Conservation (phyloP, 2,329 filamentous ascomycete species). For the Xylariaceae sp. region DNA sequence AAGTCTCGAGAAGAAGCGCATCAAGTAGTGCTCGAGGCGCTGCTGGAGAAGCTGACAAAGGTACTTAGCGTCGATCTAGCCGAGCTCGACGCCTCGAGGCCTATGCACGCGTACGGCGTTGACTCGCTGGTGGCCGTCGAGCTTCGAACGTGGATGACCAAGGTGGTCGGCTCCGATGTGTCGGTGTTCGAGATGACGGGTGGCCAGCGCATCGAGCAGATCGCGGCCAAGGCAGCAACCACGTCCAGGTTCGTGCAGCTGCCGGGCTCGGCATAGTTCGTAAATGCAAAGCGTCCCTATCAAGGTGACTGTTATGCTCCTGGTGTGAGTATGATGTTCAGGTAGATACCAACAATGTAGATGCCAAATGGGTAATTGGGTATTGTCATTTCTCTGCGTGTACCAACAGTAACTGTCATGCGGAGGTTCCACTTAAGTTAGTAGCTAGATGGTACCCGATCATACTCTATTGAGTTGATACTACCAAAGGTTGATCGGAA, state of each 20-base stretch:
- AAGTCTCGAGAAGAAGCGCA: constrained; percentile 1
- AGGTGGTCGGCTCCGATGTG: constrained; percentile 10
- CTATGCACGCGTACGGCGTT: constrained; percentile 27
- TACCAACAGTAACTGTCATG: too few relatives aligned
- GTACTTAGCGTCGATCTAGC: constrained; percentile 16
- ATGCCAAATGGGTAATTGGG: too few relatives aligned
- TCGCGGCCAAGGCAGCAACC: neutral
- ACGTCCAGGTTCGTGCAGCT: constrained; percentile 3
- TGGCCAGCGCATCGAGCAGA: constrained; percentile 6
- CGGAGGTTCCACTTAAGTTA: too few relatives aligned
- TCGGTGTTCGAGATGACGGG: constrained; percentile 16
- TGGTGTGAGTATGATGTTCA: too few relatives aligned
- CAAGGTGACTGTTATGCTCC: too few relatives aligned
- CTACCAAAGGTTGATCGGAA: too few relatives aligned
- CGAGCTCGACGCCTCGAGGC: constrained; percentile 22
- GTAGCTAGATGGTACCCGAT: too few relatives aligned
- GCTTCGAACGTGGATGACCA: constrained; percentile 27
- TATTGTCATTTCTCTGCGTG: too few relatives aligned
- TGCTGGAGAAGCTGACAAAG: constrained; percentile 10
- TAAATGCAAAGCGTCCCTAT: too few relatives aligned
- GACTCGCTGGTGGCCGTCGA: constrained; percentile 32
- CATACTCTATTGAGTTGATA: too few relatives aligned
- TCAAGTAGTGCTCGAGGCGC: constrained; percentile 8
- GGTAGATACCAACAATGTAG: too few relatives aligned
- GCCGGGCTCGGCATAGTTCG: too few relatives aligned